Evolutionary conservation across 495 filamentous ascomycete species (phyloP), one percentile per base, ranked within the genome.

Genomic region (Evernia prunastri): DNA sequence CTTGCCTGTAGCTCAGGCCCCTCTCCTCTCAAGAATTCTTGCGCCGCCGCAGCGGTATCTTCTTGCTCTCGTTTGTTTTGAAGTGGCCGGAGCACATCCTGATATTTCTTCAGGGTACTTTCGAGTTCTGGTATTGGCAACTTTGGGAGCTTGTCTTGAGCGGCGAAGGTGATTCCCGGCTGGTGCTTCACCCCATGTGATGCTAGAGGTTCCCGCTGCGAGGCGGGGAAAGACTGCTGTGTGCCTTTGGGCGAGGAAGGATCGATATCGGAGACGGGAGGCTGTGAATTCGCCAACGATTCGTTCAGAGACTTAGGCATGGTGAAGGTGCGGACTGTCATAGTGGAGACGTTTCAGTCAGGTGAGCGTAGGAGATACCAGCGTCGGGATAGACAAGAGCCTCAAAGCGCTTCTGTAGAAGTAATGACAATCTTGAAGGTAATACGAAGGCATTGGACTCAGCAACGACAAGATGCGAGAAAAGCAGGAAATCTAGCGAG

Each of bases 111-210:
- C 70, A 88, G 90, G 8, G 89, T 92, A 64, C 76, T 77, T 61
- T 92, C 89, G 17, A 98, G 82, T n/a, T 96, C 91, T 5, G 95
- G 93, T 61, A 98, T 96, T 25, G 94, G 94, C 33, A 98, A 79
- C 74, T 96, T 96, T 15, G 91, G 90, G 5, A 98, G 81, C 67
- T 86, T 86, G 63, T 96, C 92, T 72, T 98, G 92, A 64, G 85
- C 80, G 42, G 92, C 88, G 75, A 91, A 98, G 0, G 94, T 97
- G 69, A 96, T 83, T 37, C 90, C 89, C 15, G 79, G 78, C 78
- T 84, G 59, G 59, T 75, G 29, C 36, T 79, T 76, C 58, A 72
- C 72, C 63, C 76, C 76, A 61, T 78, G 67, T 61, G 76, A 63
- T 35, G 75, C 71, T 25, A 83, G 68, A 36, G 81, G 80, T 35